Evolutionary conservation across 2,329 filamentous ascomycete species (phyloP).

Genomic region (Scedosporium minutisporum): DNA sequence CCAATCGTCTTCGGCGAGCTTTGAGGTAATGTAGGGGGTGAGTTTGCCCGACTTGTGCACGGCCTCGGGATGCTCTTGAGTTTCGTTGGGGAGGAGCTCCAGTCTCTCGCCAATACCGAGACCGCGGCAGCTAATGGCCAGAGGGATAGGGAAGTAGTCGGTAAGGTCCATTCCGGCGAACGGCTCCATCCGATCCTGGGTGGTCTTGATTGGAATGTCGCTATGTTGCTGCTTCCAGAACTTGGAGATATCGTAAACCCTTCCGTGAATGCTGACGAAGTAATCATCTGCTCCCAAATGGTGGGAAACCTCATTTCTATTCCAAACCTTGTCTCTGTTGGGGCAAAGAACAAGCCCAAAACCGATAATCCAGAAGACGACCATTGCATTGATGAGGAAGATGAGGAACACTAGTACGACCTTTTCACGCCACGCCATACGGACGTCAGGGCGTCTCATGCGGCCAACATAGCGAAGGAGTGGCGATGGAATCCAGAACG

Average conservation of each 20-base stretch:
- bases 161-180: constrained; percentile 74
- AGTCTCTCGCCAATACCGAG: constrained; percentile 51
- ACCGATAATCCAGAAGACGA: constrained; percentile 86
- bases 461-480: constrained; percentile 71
- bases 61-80: constrained; percentile 43
- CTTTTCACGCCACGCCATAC: constrained; percentile 97
- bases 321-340: constrained; percentile 86
- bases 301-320: constrained; percentile 52
- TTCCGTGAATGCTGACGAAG: constrained; percentile 78
- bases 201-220: constrained; percentile 55
- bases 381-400: constrained; percentile 63
- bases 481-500: constrained; percentile 91
- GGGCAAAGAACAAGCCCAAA: constrained; percentile 84
- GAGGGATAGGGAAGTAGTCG: constrained; percentile 74
- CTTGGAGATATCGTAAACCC: constrained; percentile 83
- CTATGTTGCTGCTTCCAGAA: constrained; percentile 84
- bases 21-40: constrained; percentile 45
- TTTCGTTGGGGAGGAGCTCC: constrained; percentile 54
- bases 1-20: constrained; percentile 60
- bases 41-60: constrained; percentile 61
- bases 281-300: constrained; percentile 70
- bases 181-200: constrained; percentile 57
- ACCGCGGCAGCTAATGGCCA: constrained; percentile 63
- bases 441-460: constrained; percentile 95
- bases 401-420: constrained; percentile 75